Evolutionary conservation across 2,329 filamentous ascomycete genomes (phyloP), one percentile per base, ranked within the genome.

Genomic region (Aspergillus pseudonomiae): DNA sequence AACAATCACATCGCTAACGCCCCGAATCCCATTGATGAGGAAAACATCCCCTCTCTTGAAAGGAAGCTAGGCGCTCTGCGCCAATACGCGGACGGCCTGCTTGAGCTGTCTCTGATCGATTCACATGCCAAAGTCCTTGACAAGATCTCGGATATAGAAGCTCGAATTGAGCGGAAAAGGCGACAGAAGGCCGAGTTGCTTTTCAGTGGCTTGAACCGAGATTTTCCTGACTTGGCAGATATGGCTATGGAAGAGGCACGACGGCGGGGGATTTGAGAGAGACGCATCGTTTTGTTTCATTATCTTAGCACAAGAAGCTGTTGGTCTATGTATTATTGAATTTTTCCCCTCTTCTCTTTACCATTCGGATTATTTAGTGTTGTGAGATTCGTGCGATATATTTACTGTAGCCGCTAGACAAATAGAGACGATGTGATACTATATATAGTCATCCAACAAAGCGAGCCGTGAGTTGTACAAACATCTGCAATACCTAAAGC

Each of bases 21-120:
- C 14, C 36, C 48, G 4, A 30, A 36, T 26, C 41, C 45, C 5
- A 45, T 24, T n/a, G 34, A 57, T 5, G 57, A 65, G 50, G 65
- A 63, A 36, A 64, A 52, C 34, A 69, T 71, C 19, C 48, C 57
- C 6, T 52, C 50, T 11, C 65, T 74, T 30, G 69, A 72, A 58
- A 62, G 61, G 30, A 68, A 68, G 58, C 57, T 71, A 12, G 57
- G 62, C 28, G 59, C 65, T 28, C 68, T 73, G 46, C 65, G 67
- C 12, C 63, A 66, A 30, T 73, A 73, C 57, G 68, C 69, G 19
- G 57, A 67, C 19, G 71, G 70, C 12, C 63, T 74, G 12, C 62
- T 73, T 6, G 67, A 72, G 32, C 67, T 73, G 30, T 71, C 67
- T 16, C 53, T 73, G 28, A 64, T 69, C 21, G 70, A 73, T 1